phyloP scores from a whole-genome alignment of 202 grass and related monocot genomes.

The Saccharum hybrid region DNA sequence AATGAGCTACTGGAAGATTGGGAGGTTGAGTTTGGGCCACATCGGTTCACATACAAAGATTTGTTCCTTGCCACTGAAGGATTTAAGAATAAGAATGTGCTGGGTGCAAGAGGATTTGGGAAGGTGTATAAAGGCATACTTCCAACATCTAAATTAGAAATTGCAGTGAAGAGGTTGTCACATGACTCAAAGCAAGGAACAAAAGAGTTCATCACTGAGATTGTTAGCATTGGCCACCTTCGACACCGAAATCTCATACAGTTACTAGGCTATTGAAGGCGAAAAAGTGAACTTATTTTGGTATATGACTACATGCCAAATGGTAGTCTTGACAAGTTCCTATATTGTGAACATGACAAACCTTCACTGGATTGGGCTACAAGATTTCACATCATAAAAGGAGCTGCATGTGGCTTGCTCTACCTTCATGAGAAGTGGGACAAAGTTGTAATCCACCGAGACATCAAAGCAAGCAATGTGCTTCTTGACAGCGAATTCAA shows the following conservation, averaged over 20 bases:
- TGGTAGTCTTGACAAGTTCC: not conserved
- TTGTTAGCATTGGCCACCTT: conserved; percentile 15
- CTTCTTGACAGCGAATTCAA: conserved; percentile 5
- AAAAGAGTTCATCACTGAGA: conserved; percentile 44
- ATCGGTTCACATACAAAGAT: conserved; percentile 40
- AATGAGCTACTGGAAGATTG: conserved; percentile 38
- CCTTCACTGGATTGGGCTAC: conserved; percentile 1
- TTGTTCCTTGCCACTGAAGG: conserved; percentile 42
- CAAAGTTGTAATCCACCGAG: not conserved
- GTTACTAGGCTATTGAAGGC: not conserved
- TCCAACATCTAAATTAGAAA: conserved; percentile 9
- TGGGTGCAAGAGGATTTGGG: conserved; percentile 44
- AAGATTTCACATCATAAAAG: not conserved
- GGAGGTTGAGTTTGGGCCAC: conserved; percentile 47
- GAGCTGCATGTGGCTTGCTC: not conserved
- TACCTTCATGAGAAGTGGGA: not conserved
- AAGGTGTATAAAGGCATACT: conserved; percentile 19
- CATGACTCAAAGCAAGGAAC: conserved; percentile 46
- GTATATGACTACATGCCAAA: not conserved
- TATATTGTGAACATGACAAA: not conserved
- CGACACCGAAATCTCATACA: not conserved
- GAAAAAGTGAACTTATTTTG: conserved; percentile 19
- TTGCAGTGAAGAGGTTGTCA: conserved; percentile 47
- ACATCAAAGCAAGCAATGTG: conserved; percentile 7
- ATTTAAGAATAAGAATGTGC: conserved; percentile 32